Evolutionary conservation across 352 stramenopile genomes (phyloP).

Genomic region (Globisporangium spiculum): DNA sequence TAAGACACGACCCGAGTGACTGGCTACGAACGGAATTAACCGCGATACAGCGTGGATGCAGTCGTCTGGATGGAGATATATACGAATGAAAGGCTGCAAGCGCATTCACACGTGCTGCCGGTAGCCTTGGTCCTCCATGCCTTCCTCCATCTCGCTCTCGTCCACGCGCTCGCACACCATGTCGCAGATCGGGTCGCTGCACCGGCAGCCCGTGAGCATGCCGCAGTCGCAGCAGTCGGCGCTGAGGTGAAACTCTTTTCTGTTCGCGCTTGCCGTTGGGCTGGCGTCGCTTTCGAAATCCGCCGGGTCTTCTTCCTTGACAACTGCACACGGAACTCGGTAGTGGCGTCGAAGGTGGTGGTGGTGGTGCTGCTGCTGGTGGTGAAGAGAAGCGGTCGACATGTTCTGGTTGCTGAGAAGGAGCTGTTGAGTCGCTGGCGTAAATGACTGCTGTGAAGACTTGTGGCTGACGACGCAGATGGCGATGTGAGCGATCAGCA

Average conservation of each 20-base stretch:
- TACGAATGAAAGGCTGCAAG: background rate
- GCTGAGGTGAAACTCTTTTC: background rate
- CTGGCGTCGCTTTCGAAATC: background rate
- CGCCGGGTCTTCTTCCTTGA: background rate
- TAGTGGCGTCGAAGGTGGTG: background rate
- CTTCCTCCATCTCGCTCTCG: conserved; percentile 20
- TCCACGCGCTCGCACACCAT: conserved; percentile 6
- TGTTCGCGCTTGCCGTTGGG: background rate
- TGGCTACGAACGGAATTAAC: background rate
- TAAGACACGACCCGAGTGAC: background rate
- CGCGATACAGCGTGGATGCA: background rate
- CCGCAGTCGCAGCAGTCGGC: conserved; percentile 29
- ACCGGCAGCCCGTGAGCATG: conserved; percentile 23
- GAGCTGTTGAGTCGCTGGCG: background rate
- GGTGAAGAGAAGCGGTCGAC: background rate
- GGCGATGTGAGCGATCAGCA: background rate
- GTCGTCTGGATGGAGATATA: no score
- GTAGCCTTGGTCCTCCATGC: conserved; percentile 38
- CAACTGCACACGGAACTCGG: background rate
- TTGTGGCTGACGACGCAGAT: background rate
- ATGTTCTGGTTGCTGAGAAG: background rate
- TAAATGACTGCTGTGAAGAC: no score
- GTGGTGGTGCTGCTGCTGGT: conserved; percentile 1
- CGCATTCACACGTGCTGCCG: conserved; percentile 26
- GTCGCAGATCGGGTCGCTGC: conserved; percentile 33